Percentiles rank a stretch among this genome's conserved stretches.
These are phyloP conservation scores for Kurtzmaniella quercitrusa DNA, from an alignment of 1,139 yeast species.

Conservation along the genomic window DNA sequence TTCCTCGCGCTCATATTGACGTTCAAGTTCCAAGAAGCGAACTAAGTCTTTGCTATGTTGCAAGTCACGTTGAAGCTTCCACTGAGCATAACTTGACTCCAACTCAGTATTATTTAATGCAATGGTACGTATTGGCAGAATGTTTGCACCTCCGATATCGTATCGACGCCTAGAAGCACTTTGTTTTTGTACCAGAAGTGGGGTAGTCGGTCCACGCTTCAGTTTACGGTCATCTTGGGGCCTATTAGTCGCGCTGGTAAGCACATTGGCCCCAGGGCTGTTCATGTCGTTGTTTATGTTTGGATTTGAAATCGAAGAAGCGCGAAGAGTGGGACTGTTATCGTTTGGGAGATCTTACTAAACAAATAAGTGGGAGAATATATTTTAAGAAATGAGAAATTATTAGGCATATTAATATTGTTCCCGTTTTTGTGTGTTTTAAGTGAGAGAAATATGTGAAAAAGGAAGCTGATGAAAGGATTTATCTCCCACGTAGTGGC, in stretches of 20 bases:
- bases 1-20: constrained; percentile 8
- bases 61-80: constrained; percentile 13
- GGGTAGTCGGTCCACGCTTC: constrained; percentile 28
- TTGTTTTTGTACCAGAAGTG: constrained; percentile 17
- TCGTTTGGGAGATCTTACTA: too few species aligned
- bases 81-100: constrained; percentile 14
- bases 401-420: too few species aligned
- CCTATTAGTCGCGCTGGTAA: neutral
- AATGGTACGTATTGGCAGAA: neutral
- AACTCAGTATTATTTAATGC: constrained; percentile 10
- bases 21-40: constrained; percentile 17
- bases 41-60: constrained; percentile 12
- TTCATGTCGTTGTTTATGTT: neutral
- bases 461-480: too few species aligned
- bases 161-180: constrained; percentile 17
- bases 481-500: too few species aligned
- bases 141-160: constrained; percentile 7
- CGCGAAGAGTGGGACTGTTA: neutral
- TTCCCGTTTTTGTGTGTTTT: too few species aligned
- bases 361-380: too few species aligned
- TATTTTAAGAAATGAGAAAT: too few species aligned
- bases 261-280: neutral
- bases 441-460: too few species aligned
- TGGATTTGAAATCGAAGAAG: neutral
- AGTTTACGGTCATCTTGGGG: constrained; percentile 7